Percentiles rank a stretch among this genome's conserved stretches.
Conservation (phyloP, 2,329 filamentous ascomycete species). For the Ophiostoma piceae region DNA sequence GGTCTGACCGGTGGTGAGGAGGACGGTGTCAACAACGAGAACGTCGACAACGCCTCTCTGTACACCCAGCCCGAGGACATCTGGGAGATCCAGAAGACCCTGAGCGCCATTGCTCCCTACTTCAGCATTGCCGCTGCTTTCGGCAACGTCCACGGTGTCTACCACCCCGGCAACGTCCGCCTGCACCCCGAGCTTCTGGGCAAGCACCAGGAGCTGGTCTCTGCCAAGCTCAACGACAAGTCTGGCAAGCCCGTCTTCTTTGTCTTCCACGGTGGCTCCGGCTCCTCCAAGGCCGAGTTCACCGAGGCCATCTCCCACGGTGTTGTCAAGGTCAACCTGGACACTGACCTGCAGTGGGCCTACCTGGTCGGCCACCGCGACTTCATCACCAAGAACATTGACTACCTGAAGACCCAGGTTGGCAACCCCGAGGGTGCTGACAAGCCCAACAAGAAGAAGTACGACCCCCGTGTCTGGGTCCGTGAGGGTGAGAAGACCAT, state of each 20-base stretch:
- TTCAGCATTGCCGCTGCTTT: conserved; percentile 98
- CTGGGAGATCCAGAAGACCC: conserved; percentile 80
- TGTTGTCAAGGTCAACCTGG: conserved; percentile 99
- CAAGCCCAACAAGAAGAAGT: conserved; percentile 99
- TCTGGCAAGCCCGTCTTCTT: conserved; percentile 95
- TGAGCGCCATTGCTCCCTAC: conserved; percentile 82
- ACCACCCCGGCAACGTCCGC: conserved; percentile 74
- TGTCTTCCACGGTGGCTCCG: conserved; percentile 98
- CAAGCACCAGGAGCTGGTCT: conserved; percentile 93
- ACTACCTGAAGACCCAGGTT: conserved; percentile 80
- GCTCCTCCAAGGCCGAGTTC: conserved; percentile 87
- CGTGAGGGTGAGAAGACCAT: conserved; percentile 93
- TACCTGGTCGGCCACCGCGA: conserved; percentile 91
- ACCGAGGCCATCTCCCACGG: conserved; percentile 81
- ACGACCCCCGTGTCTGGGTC: conserved; percentile 75
- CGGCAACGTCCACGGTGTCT: conserved; percentile 98
- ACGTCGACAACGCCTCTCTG: conserved; percentile 91
- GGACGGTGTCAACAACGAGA: conserved; percentile 83
- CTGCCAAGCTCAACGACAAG: conserved; percentile 66
- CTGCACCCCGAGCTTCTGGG: conserved; percentile 91
- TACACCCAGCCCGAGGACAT: conserved; percentile 99
- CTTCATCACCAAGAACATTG: conserved; percentile 90
- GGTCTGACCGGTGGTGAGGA: conserved; percentile 66
- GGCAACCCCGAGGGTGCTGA: conserved; percentile 89
- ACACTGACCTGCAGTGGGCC: conserved; percentile 95